Base-by-base conservation (phyloP, 129 eudicot species). In the Mikania micrantha region DNA sequence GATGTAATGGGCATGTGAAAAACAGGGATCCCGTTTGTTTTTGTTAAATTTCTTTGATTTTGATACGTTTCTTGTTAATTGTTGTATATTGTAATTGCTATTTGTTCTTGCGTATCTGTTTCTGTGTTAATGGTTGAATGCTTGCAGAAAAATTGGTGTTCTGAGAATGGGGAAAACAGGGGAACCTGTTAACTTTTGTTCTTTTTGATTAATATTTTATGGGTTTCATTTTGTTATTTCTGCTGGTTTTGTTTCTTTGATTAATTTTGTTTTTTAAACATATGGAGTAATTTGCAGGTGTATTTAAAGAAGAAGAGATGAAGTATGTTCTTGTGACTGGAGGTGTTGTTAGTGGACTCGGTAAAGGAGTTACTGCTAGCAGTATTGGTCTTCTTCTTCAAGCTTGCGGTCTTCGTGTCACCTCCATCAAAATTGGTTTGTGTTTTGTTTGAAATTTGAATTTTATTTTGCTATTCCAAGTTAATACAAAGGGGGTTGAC, bases 321-420 rank as follows among this genome's bases (percentile, higher is more conserved):
- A 89, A 89, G 81, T 89, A 89, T 71, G 96, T 85, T 3, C 79
- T 89, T 74, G 96, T 89, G 70, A 89, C 93, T 4, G 96, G 96
- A 32, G 96, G 96, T 29, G 96, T 89, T 54, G 96, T 89, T 35
- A 89, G 96, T 69, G 96, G 96, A 0, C 85, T 89, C 1, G 96
- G 96, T 0, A 89, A 89, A 85, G 96, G 96, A 44, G 96, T 89
- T 48, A 89, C 96, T 73, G 96, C 96, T 28, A 89, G 96, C 79
- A 89, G 96, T 79, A 89, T 89, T 60, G 96, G 96, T 39, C 90
- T 89, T 52, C 85, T 89, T 80, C 96, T 89, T 52, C 82, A 89
- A 71, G 84, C 96, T 25, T 89, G 93, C 22, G 96, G 96, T 2
- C 93, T 85, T 74, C 84, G 96, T 27, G 87, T 89, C 60, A 89